phyloP scores from a whole-genome alignment of 225 moss, liverwort and hornwort species.

The Climacium dendroides region DNA sequence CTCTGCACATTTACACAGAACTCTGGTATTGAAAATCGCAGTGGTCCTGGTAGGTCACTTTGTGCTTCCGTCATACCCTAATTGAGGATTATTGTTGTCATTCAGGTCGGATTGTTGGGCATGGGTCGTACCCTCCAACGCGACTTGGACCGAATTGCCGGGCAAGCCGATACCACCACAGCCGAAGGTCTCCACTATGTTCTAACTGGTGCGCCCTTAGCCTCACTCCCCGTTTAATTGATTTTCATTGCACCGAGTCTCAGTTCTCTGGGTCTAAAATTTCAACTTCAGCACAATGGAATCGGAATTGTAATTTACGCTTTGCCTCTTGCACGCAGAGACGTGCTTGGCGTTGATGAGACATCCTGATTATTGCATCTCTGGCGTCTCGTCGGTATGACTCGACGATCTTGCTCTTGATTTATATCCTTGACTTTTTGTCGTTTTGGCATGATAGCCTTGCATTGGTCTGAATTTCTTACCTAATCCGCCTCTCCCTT shows the following conservation, averaged over 20 bases:
- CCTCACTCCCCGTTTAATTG: background rate
- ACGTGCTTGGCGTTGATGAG: slow-evolving; percentile 81
- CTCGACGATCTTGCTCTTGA: background rate
- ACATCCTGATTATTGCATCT: slow-evolving; percentile 88
- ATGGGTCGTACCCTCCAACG: slow-evolving; percentile 41
- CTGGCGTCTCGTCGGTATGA: slow-evolving; percentile 56
- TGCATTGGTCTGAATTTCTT: background rate
- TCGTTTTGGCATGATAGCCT: background rate
- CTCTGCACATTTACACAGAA: background rate
- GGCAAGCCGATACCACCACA: slow-evolving; percentile 31
- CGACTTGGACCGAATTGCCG: slow-evolving; percentile 30
- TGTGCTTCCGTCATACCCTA: background rate
- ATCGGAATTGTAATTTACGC: background rate
- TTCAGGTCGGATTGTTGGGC: slow-evolving; percentile 38
- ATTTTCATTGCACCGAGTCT: background rate
- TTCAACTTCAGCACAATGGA: background rate
- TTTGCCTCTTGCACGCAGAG: slow-evolving; percentile 12
- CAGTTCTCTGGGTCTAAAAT: background rate
- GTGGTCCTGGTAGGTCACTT: background rate
- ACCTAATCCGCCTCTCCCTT: background rate
- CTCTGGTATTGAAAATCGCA: background rate
- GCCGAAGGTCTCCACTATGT: slow-evolving; percentile 29
- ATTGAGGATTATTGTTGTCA: background rate
- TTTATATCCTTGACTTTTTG: background rate
- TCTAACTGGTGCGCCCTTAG: slow-evolving; percentile 7